Evolutionary conservation across 2,329 filamentous ascomycete species (phyloP), one percentile per base, ranked within the genome.

Genomic region (Pestalotiopsis sp.): DNA sequence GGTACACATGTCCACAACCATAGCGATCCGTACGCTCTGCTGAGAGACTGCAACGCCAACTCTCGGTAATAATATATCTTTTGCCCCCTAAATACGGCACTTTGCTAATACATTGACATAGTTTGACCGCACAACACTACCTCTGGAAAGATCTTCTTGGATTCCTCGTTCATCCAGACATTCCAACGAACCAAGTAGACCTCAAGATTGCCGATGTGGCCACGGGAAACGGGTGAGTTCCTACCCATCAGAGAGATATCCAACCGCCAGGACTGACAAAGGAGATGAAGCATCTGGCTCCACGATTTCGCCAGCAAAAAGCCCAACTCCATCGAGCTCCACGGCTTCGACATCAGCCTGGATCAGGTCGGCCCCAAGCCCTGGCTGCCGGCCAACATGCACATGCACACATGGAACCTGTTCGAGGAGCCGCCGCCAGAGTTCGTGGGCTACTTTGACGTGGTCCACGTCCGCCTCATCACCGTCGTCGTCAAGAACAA

Each of bases 331-430:
- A 39, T 36, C 49, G 68, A 71, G 58, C 27, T 71, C n/a, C 67
- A 71, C 52, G 68, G 71, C 20, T 70, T 72, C 14, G 71, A 73
- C 14, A 69, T 72, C 38, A 70, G 66, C 61, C 41, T 71, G n/a
- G 71, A 73, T 62, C 70, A 73, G 41, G 65, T 67, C 49, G 58
- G 67, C 11, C 70, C 67, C 13, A 66, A 57, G n/a, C 20, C 61
- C 2, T 71, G 68, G 70, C 38, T 69, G 31, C 70, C 67, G 3
- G 23, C 67, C 4, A 73, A 72, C 45, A 67, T 72, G 57, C 65
- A 59, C 20, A 71, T 70, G 69, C 67, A 72, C 39, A 67, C n/a
- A 4, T 72, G 68, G 67, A 67, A 72, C 60, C 58, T 73, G 14
- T 72, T 69, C 36, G 66, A 72, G 25, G 69, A 71, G n/a, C 67